A percentile compares a stretch with the other conserved stretches of the same genome.
These are phyloP conservation scores for Gelatoporia subvermispora DNA, from an alignment of 768 basidiomycete genomes.

Conservation along the genomic window DNA sequence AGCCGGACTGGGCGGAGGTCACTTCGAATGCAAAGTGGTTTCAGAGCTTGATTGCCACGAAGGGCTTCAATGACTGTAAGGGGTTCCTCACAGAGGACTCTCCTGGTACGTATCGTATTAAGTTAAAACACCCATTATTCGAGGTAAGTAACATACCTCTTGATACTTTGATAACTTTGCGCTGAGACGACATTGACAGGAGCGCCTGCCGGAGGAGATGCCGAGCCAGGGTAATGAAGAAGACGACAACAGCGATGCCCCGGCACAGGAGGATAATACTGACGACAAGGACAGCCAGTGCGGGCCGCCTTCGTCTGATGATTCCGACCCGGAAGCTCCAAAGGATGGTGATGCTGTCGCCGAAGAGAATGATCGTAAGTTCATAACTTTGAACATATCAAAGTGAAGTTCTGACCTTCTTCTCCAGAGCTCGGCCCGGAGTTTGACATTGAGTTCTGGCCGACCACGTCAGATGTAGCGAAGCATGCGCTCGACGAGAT, in stretches of 20 bases:
- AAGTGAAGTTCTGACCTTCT: background rate
- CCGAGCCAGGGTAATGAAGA: too few species aligned
- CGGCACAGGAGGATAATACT: too few species aligned
- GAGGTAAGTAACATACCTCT: too few species aligned
- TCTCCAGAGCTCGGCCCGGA: background rate
- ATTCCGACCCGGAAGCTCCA: too few species aligned
- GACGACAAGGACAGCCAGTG: too few species aligned
- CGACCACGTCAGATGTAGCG: background rate
- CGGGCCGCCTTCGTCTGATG: too few species aligned
- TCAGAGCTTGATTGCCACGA: background rate
- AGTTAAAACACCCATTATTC: background rate
- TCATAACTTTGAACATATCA: background rate
- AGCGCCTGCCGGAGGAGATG: too few species aligned
- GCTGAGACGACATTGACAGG: too few species aligned
- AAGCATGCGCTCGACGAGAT: background rate
- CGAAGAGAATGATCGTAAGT: too few species aligned
- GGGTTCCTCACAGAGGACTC: background rate
- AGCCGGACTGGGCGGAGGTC: background rate
- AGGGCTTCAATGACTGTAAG: background rate
- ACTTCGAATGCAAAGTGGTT: background rate
- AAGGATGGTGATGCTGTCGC: too few species aligned
- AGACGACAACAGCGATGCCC: too few species aligned
- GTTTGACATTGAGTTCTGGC: background rate
- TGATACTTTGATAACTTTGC: too few species aligned
- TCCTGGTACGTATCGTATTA: background rate